These are phyloP conservation scores for Breviolum minutum DNA, from an alignment of 73 alveolate genomes.

Conservation along the genomic window DNA sequence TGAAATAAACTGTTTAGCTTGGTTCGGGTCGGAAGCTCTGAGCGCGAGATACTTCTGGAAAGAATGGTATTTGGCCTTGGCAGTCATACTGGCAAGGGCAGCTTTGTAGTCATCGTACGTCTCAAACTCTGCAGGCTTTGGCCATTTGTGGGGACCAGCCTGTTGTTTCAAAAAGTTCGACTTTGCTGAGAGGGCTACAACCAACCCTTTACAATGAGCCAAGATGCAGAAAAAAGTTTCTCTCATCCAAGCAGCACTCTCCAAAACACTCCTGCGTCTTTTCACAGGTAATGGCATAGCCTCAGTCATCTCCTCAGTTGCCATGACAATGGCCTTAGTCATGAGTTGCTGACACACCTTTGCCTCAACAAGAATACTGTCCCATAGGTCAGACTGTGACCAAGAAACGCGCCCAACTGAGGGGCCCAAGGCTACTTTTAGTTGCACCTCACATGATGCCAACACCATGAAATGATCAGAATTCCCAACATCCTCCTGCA, in stretches of 20 bases:
- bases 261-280: background rate
- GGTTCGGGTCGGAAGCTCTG: background rate
- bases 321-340: background rate
- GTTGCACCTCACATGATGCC: background rate
- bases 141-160: no score
- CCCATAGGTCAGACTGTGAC: background rate
- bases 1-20: background rate
- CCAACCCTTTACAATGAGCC: background rate
- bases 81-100: background rate
- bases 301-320: no score
- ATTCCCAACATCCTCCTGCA: background rate
- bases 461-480: background rate
- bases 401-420: background rate
- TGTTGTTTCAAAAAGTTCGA: no score
- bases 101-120: background rate
- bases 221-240: background rate
- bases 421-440: background rate
- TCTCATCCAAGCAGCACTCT: background rate
- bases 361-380: background rate
- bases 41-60: background rate
- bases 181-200: background rate
- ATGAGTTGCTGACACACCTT: background rate
- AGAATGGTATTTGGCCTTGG: no score
- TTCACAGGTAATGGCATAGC: background rate
- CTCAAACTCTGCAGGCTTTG: background rate